phyloP scores from a whole-genome alignment of 306 rosid genomes.

The Biancaea sappan region DNA sequence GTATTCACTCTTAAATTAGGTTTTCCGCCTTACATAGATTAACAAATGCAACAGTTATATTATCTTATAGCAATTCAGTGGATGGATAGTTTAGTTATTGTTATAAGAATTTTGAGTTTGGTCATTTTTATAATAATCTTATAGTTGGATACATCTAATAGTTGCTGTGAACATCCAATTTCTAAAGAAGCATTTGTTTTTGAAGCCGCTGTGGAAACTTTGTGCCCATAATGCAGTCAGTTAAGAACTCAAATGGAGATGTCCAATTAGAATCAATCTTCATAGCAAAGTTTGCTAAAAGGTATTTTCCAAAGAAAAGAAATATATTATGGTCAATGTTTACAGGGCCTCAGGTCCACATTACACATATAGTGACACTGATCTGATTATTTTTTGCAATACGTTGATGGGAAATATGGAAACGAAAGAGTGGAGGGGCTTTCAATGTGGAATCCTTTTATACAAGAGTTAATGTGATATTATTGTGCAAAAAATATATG shows the following conservation, averaged over 20 bases:
- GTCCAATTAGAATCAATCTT: neutral
- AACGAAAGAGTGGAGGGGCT: too few relatives aligned
- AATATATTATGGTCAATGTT: too few relatives aligned
- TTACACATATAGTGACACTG: too few relatives aligned
- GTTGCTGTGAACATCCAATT: too few relatives aligned
- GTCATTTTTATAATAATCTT: too few relatives aligned
- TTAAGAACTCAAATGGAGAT: neutral
- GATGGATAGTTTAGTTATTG: neutral
- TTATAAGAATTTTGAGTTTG: neutral
- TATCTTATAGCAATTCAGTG: slow-evolving; percentile 10
- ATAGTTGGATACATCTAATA: too few relatives aligned
- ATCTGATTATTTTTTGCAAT: too few relatives aligned
- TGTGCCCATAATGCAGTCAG: neutral
- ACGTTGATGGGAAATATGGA: too few relatives aligned
- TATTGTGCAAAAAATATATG: too few relatives aligned
- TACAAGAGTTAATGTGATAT: too few relatives aligned
- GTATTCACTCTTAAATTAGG: neutral
- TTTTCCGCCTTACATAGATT: neutral
- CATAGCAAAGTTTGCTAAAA: neutral
- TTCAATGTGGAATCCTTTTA: too few relatives aligned
- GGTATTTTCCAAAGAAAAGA: slow-evolving; percentile 12
- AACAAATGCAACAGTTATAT: neutral
- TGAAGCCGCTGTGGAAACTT: neutral
- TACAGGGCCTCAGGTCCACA: too few relatives aligned
- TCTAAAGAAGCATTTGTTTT: neutral